Evolutionary conservation across 108 stramenopile species (phyloP).

Genomic region (Cylindrotheca fusiformis): DNA sequence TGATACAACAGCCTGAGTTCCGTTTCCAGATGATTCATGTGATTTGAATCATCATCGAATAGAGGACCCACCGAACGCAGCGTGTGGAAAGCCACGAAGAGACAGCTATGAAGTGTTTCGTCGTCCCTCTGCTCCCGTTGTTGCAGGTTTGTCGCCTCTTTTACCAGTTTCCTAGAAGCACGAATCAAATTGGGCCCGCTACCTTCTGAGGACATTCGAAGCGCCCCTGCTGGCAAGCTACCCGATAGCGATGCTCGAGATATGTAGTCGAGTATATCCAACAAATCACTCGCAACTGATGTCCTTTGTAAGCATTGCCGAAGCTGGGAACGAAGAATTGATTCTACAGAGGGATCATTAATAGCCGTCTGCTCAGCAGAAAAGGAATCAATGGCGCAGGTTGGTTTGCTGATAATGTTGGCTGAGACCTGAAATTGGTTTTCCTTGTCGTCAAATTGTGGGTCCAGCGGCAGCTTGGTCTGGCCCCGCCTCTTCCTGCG

Average conservation of each 20-base stretch:
- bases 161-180: slow-evolving; percentile 18
- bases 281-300: no score
- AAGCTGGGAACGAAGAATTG: no score
- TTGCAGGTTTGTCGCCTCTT: slow-evolving; percentile 5
- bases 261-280: neutral
- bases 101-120: neutral
- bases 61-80: slow-evolving; percentile 17
- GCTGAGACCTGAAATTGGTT: no score
- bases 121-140: neutral
- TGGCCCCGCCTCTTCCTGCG: no score
- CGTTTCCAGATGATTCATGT: slow-evolving; percentile 5
- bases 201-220: neutral
- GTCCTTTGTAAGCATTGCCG: no score
- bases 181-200: slow-evolving; percentile 1
- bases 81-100: slow-evolving; percentile 22
- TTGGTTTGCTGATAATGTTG: no score
- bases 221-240: neutral
- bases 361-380: no score
- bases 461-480: no score
- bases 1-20: slow-evolving; percentile 28
- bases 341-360: no score
- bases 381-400: no score
- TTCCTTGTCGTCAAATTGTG: no score
- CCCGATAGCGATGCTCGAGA: neutral
- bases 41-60: neutral